A percentile compares a stretch with the other conserved stretches of the same genome.
Evolutionary conservation across 257 asterid genomes (phyloP).

Genomic region (Plectranthus barbatus): DNA sequence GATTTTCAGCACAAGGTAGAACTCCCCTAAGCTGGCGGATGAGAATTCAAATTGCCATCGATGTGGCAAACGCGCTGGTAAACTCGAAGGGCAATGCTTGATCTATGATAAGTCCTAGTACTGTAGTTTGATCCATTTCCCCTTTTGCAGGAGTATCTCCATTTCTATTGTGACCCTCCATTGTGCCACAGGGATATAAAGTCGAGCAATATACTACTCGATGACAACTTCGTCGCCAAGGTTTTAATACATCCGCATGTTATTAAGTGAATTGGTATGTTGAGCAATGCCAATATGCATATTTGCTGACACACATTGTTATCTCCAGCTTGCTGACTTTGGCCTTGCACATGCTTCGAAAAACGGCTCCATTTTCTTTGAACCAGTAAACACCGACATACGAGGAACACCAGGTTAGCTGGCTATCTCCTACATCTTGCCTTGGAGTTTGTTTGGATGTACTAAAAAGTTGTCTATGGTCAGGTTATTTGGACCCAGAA

Average conservation of each 20-base stretch:
- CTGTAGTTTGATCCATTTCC: neutral
- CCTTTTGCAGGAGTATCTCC: slow-evolving; percentile 83
- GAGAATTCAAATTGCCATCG: slow-evolving; percentile 83
- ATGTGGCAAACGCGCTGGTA: slow-evolving; percentile 96
- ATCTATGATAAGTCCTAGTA: neutral
- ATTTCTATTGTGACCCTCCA: slow-evolving; percentile 91
- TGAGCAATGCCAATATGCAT: neutral
- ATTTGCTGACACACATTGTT: neutral
- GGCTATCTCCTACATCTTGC: neutral
- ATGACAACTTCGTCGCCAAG: slow-evolving; percentile 74
- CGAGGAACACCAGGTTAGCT: slow-evolving; percentile 89
- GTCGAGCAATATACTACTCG: slow-evolving; percentile 90
- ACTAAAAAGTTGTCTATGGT: slow-evolving; percentile 1
- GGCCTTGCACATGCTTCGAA: slow-evolving; percentile 94
- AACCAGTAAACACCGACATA: slow-evolving; percentile 85
- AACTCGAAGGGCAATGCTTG: neutral
- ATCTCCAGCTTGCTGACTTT: slow-evolving; percentile 85
- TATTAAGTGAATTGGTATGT: neutral
- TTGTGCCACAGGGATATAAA: slow-evolving; percentile 93
- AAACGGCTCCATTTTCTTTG: slow-evolving; percentile 88
- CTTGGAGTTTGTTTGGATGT: neutral
- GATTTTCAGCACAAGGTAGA: slow-evolving; percentile 57
- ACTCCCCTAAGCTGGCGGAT: slow-evolving; percentile 77
- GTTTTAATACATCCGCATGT: slow-evolving; percentile 26
- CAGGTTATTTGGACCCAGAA: slow-evolving; percentile 94